Percentiles rank a stretch among this genome's conserved stretches.
These are phyloP conservation scores for Phaeotremella skinneri DNA, from an alignment of 768 basidiomycete species.

Conservation along the genomic window DNA sequence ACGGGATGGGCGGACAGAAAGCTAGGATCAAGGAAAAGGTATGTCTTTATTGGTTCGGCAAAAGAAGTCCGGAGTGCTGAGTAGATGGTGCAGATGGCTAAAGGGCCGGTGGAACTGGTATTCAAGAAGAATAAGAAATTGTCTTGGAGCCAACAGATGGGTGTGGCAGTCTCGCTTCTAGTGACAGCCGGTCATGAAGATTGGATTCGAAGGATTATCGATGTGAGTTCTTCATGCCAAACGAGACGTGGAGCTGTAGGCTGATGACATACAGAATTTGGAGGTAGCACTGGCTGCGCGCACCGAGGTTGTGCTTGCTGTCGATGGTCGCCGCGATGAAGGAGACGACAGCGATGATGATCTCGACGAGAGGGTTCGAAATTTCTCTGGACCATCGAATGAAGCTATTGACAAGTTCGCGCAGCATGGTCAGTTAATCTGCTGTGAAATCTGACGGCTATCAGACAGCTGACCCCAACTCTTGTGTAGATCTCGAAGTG, in stretches of 20 bases:
- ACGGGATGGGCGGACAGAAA: constrained; percentile 40
- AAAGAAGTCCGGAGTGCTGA: neutral
- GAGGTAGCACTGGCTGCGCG: constrained; percentile 48
- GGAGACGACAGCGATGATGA: constrained; percentile 41
- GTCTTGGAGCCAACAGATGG: constrained; percentile 84
- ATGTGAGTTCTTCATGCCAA: constrained; percentile 59
- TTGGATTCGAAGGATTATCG: constrained; percentile 74
- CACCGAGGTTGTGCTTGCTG: constrained; percentile 51
- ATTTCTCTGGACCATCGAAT: constrained; percentile 59
- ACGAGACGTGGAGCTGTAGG: neutral
- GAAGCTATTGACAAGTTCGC: constrained; percentile 68
- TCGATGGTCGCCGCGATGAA: constrained; percentile 43
- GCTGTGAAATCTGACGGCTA: neutral
- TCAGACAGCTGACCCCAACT: neutral
- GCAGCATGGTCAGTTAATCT: constrained; percentile 66
- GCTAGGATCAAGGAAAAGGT: constrained; percentile 44
- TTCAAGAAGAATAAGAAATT: constrained; percentile 73
- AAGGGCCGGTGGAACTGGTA: constrained; percentile 60
- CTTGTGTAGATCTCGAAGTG: constrained; percentile 68
- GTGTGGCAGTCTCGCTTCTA: constrained; percentile 74
- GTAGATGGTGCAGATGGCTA: constrained; percentile 15
- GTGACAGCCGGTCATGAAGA: constrained; percentile 64
- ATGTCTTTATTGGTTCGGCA: constrained; percentile 3
- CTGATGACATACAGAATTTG: constrained; percentile 18
- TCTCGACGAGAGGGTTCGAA: constrained; percentile 26